A percentile compares a stretch with the other conserved stretches of the same genome.
Conservation (phyloP, 2,329 filamentous ascomycete species). For the Ilyonectria sp. region DNA sequence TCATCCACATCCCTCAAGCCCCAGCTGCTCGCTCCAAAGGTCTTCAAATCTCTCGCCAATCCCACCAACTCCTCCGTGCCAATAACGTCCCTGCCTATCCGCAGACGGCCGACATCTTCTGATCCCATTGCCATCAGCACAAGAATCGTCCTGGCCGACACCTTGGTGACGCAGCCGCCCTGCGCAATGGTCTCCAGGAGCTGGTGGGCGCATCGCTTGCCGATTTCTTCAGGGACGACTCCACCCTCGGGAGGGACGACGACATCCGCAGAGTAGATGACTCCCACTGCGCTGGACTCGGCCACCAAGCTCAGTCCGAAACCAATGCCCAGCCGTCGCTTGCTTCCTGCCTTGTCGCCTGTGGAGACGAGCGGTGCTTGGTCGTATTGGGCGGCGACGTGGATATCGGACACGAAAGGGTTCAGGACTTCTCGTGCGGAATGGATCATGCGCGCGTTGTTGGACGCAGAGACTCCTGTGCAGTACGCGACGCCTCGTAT, state of each 20-base stretch:
- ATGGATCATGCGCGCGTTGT: constrained; percentile 97
- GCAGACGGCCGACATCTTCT: constrained; percentile 91
- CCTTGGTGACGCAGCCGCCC: constrained; percentile 84
- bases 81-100: constrained; percentile 85
- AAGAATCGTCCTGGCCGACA: constrained; percentile 82
- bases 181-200: constrained; percentile 85
- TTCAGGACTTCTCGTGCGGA: constrained; percentile 90
- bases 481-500: constrained; percentile 95
- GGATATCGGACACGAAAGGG: constrained; percentile 87
- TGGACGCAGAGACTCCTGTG: constrained; percentile 90
- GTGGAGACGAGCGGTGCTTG: constrained; percentile 70
- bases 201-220: constrained; percentile 89
- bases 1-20: constrained; percentile 83
- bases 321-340: constrained; percentile 84
- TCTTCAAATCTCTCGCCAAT: constrained; percentile 86
- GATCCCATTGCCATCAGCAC: constrained; percentile 98
- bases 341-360: constrained; percentile 69
- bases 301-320: constrained; percentile 94
- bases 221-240: constrained; percentile 90
- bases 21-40: constrained; percentile 94
- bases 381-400: constrained; percentile 87
- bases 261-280: constrained; percentile 90
- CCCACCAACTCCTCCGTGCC: constrained; percentile 85
- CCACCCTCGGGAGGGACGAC: constrained; percentile 83
- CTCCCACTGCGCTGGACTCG: constrained; percentile 86